Evolutionary conservation across 495 filamentous ascomycete species (phyloP).

Genomic region (Xylaria flabelliformis): DNA sequence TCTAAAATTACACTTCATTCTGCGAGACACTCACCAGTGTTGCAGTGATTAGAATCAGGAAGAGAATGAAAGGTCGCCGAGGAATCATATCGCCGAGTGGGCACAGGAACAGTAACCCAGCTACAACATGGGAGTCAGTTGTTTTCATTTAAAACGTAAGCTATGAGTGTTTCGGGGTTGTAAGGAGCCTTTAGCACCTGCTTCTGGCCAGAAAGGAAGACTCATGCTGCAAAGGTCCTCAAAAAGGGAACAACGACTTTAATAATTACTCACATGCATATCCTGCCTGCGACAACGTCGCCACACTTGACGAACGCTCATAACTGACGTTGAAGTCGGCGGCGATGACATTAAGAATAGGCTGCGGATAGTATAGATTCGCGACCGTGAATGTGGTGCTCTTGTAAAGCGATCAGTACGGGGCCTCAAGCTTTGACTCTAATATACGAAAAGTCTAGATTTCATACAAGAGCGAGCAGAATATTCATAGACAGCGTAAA

Average conservation of each 20-base stretch:
- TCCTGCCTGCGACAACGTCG: conserved; percentile 79
- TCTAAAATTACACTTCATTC: not conserved
- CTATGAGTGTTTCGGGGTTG: not conserved
- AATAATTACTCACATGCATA: conserved; percentile 57
- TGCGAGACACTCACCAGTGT: conserved; percentile 57
- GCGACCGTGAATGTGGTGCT: conserved; percentile 62
- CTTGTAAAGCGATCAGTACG: conserved; percentile 32
- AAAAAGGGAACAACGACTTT: not conserved
- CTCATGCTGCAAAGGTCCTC: not conserved
- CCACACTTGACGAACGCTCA: conserved; percentile 61
- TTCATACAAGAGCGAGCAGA: conserved; percentile 40
- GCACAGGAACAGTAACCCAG: conserved; percentile 74
- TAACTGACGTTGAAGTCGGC: conserved; percentile 66
- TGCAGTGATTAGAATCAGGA: conserved; percentile 69
- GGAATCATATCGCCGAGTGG: conserved; percentile 76
- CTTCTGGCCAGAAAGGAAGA: not conserved
- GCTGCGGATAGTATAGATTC: conserved; percentile 79
- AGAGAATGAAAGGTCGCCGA: conserved; percentile 70
- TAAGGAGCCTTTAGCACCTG: not conserved
- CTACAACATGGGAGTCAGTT: conserved; percentile 19
- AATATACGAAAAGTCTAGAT: not conserved
- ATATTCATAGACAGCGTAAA: conserved; percentile 42
- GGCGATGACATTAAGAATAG: conserved; percentile 72
- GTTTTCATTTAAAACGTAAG: not conserved
- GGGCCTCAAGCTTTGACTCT: not conserved